Base-by-base conservation (phyloP, 129 eudicot species). In the Glebionis coronaria region DNA sequence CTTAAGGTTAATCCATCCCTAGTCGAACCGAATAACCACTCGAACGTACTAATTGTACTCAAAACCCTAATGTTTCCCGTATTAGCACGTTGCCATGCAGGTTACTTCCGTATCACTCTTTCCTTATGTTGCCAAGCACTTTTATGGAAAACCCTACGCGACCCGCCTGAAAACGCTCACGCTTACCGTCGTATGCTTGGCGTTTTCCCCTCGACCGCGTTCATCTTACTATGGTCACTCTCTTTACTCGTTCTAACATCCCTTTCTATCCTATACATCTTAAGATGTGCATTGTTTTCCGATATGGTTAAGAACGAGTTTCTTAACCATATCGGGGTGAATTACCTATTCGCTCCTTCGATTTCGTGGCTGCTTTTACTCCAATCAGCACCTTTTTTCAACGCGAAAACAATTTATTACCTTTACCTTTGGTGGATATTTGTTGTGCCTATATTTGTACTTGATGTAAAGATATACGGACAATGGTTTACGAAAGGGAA, bases 301-400 rank as follows among this genome's bases (percentile, higher is more conserved):
- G 49, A 70, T 10, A 74, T 69, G 77, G 87, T 89, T 0, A 85
- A 85, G 70, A 71, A 10, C 50, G 96, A 89, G 68, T 89, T 62
- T 71, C 44, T 76, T 6, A 72, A 83, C 82, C 82, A 81, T 21
- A 78, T 89, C 5, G 93, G 94, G 0, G 96, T 86, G 3, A 89
- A 89, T 51, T 89, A 89, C 79, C 71, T 89, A 0, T 89, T 83
- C 44, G 90, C 90, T 16, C 94, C 96, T 1, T 89, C 84, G 71
- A 86, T 79, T 20, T 86, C 88, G 4, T 83, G 82, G 83, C 82
- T 80, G 10, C 67, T 84, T 1, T 72, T 84, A 56, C 81, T 84
- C 15, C 86, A 81, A 72, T 61, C 86, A 9, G 46, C 83, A 2
- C 84, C 84, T 2, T 35, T 84, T 25, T 44, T 79, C 12, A 44